Conservation (phyloP, 768 basidiomycete species). For the Rhizopogon roseolus region DNA sequence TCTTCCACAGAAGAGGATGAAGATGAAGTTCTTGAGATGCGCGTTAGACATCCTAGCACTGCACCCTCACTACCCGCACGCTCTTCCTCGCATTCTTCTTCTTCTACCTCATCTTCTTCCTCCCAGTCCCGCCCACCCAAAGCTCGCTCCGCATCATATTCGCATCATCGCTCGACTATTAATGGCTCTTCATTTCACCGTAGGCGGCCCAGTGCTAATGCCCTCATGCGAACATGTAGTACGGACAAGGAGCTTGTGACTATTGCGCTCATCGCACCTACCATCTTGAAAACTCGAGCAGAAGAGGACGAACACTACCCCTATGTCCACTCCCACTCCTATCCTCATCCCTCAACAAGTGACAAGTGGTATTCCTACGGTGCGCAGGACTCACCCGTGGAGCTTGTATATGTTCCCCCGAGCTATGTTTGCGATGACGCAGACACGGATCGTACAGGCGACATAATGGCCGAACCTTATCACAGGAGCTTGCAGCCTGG, state of each 20-base stretch:
- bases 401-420: conserved; percentile 70
- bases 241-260: conserved; percentile 53
- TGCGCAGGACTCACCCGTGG: conserved; percentile 49
- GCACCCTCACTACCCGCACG: conserved; percentile 24
- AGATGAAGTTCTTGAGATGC: conserved; percentile 65
- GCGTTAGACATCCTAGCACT: conserved; percentile 27
- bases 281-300: conserved; percentile 78
- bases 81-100: conserved; percentile 36
- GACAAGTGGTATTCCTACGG: conserved; percentile 11
- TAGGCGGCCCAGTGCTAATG: conserved; percentile 35
- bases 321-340: conserved; percentile 9
- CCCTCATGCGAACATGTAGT: conserved; percentile 31
- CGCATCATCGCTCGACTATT: conserved; percentile 19
- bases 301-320: conserved; percentile 33
- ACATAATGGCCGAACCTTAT: conserved; percentile 16
- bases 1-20: conserved; percentile 39
- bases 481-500: conserved; percentile 9
- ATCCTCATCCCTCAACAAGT: conserved; percentile 6
- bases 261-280: conserved; percentile 72
- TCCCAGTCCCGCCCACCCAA: conserved; percentile 24
- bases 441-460: conserved; percentile 13
- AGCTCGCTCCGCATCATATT: conserved; percentile 23
- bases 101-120: conserved; percentile 17
- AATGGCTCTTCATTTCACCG: conserved; percentile 9
- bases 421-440: conserved; percentile 23